Evolutionary conservation across 2,329 filamentous ascomycete genomes (phyloP).

Genomic region (Verticillium isaacii): DNA sequence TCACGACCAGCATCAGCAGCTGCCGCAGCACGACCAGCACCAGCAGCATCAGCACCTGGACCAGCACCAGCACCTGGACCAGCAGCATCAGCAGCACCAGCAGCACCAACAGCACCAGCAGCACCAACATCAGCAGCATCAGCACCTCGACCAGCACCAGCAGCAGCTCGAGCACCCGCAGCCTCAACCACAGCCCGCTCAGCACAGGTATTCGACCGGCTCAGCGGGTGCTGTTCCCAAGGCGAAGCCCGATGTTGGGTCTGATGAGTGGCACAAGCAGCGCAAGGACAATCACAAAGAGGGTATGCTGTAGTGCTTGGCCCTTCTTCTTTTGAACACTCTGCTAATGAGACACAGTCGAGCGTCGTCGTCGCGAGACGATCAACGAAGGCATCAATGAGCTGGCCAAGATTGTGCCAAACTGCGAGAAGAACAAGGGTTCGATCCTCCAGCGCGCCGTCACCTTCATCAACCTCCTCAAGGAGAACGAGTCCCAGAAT

Average conservation of each 20-base stretch:
- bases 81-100: conserved; percentile 23
- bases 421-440: conserved; percentile 98
- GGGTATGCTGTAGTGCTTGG: conserved; percentile 50
- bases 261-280: conserved; percentile 96
- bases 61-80: conserved; percentile 13
- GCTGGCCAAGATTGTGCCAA: conserved; percentile 93
- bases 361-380: conserved; percentile 91
- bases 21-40: conserved; percentile 7
- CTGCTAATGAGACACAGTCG: conserved; percentile 55
- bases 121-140: conserved; percentile 28
- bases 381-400: conserved; percentile 99
- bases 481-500: conserved; percentile 90
- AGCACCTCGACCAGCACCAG: conserved; percentile 36
- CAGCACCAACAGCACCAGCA: conserved; percentile 12
- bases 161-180: conserved; percentile 5
- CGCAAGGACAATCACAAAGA: conserved; percentile 99
- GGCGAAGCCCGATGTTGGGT: conserved; percentile 84
- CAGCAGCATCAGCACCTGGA: conserved; percentile 5
- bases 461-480: conserved; percentile 89
- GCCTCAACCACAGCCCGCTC: conserved; percentile 14
- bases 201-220: conserved; percentile 26
- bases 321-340: neutral
- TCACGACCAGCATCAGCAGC: neutral
- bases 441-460: conserved; percentile 92
- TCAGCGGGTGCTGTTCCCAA: conserved; percentile 36